Base-by-base conservation (phyloP, 225 moss, liverwort and hornwort genomes). In the Climacium dendroides region DNA sequence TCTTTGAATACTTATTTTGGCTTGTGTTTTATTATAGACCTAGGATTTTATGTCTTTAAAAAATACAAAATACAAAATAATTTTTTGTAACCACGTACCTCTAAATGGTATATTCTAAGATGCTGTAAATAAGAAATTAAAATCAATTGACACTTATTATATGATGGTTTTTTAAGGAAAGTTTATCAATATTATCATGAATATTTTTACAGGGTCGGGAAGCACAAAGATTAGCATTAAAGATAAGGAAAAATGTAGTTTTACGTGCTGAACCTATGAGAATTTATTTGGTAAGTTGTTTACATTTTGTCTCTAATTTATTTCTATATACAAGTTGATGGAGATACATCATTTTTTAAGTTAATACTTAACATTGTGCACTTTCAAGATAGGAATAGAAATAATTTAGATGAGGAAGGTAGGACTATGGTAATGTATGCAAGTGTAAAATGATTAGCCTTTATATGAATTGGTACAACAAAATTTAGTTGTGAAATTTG, bases 181-280 rank as follows among this genome's bases (percentile, higher is more conserved):
- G 15, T 32, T 79, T 7, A 41, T 22, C 5, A 9, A 24, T 26
- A 10, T 9, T 5, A 13, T 4, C 2, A 12, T 35, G 0, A 54
- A 61, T 19, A 4, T 30, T 41, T 64, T 67, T 35, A 2, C 7
- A 93, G 93, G 92, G 93, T 37, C 77, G n/a, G 3, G 86, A 88
- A 77, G 93, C 92, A 25, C 93, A 93, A 64, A 81, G 15, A 28
- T 63, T 93, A 81, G 93, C 93, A 30, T 82, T 92, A 37, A 2
- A 79, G 1, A 2, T 92, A 39, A 86, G 89, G 19, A 59, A 93
- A 2, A 87, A 85, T 75, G 88, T 92, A 26, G 89, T 90, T 24
- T 60, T 92, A 26, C 81, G 48, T 41, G 93, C 93, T 28, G 90
- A 92, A 65, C 80, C 92, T 26, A 82, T 81, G 32, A 92, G 92